These are phyloP conservation scores for Fraxinus greggii DNA, from an alignment of 305 asterid species.

Conservation along the genomic window DNA sequence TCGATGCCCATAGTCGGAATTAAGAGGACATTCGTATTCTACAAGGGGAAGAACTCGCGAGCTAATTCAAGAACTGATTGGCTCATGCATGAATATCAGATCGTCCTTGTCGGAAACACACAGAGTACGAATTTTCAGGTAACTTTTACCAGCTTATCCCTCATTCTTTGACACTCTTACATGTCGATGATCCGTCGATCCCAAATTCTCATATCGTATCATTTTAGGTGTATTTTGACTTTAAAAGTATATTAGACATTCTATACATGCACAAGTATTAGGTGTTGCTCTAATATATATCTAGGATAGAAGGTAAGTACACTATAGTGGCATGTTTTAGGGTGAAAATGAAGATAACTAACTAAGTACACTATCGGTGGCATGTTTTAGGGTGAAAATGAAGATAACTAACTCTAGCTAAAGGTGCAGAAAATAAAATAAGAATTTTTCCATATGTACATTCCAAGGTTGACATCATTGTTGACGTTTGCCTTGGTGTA, in stretches of 20 bases:
- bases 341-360: too few species aligned
- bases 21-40: constrained; percentile 56
- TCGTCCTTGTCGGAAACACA: constrained; percentile 33
- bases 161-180: background rate
- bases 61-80: constrained; percentile 43
- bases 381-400: too few species aligned
- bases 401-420: too few species aligned
- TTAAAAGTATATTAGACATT: background rate
- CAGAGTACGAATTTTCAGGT: constrained; percentile 33
- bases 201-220: background rate
- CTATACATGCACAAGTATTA: too few species aligned
- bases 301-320: too few species aligned
- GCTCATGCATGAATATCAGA: constrained; percentile 65
- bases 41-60: constrained; percentile 41
- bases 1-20: constrained; percentile 54
- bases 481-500: too few species aligned
- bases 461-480: too few species aligned
- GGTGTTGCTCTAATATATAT: too few species aligned
- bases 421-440: too few species aligned
- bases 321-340: too few species aligned
- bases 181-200: background rate
- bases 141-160: background rate
- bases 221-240: background rate
- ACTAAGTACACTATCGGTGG: too few species aligned
- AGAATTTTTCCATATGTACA: too few species aligned